Evolutionary conservation across 73 alveolate species (phyloP).

Genomic region (Paramecium sexaurelia): DNA sequence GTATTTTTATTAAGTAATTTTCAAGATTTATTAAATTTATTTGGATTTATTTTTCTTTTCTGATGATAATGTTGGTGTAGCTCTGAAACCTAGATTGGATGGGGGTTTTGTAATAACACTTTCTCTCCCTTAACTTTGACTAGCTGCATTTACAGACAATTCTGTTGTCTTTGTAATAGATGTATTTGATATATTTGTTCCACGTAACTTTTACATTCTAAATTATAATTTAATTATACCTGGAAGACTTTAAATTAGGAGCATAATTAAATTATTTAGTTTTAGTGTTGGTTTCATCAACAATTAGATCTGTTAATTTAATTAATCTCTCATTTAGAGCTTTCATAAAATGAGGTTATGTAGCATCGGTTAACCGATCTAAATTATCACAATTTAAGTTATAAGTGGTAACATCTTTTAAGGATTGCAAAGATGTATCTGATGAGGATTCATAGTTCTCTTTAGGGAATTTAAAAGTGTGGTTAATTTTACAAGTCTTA

Average conservation of each 20-base stretch:
- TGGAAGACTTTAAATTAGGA: conserved; percentile 27
- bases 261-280: conserved; percentile 7
- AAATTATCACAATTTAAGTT: conserved; percentile 35
- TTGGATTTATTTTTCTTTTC: conserved; percentile 9
- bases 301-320: conserved; percentile 16
- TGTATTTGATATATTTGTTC: conserved; percentile 17
- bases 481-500: background rate
- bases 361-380: conserved; percentile 31
- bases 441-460: conserved; percentile 34
- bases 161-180: background rate
- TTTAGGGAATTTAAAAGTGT: conserved; percentile 22
- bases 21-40: conserved; percentile 23
- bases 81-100: conserved; percentile 6
- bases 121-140: conserved; percentile 22
- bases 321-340: conserved; percentile 25
- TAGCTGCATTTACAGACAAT: background rate
- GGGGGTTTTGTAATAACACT: conserved; percentile 25
- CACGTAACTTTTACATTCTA: conserved; percentile 29
- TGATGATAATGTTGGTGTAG: conserved; percentile 8
- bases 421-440: conserved; percentile 27
- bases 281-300: background rate
- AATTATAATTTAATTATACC: background rate
- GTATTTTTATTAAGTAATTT: background rate
- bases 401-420: conserved; percentile 23
- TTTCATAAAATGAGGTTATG: conserved; percentile 43